phyloP scores from a whole-genome alignment of 768 basidiomycete genomes.

The Psilocybe cubensis region DNA sequence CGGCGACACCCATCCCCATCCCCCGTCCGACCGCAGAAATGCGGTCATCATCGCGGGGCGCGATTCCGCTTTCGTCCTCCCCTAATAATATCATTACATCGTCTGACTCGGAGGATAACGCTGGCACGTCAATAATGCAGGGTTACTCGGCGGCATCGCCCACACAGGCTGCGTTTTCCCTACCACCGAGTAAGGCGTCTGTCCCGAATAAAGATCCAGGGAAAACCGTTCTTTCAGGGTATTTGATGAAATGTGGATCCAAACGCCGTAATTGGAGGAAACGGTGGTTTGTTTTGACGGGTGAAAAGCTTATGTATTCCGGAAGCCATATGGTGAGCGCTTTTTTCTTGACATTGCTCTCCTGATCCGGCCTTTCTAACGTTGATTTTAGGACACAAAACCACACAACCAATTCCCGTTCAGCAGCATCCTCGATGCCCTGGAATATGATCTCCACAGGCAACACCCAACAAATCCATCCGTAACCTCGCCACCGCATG shows the following conservation, averaged over 20 bases:
- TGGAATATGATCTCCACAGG: slow-evolving; percentile 79
- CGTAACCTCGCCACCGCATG: slow-evolving; percentile 36
- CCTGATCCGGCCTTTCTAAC: slow-evolving; percentile 1
- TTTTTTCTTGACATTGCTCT: slow-evolving; percentile 10
- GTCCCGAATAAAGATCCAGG: slow-evolving; percentile 54
- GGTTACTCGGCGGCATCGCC: slow-evolving; percentile 50
- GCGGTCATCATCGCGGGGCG: slow-evolving; percentile 30
- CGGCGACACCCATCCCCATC: slow-evolving; percentile 55
- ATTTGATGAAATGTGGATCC: slow-evolving; percentile 95
- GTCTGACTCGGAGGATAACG: slow-evolving; percentile 76
- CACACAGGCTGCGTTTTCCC: slow-evolving; percentile 38
- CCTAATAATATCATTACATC: slow-evolving; percentile 65
- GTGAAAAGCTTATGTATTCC: slow-evolving; percentile 85
- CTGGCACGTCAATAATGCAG: slow-evolving; percentile 42
- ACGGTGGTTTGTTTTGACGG: slow-evolving; percentile 94
- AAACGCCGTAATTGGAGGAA: slow-evolving; percentile 96
- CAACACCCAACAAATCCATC: slow-evolving; percentile 44
- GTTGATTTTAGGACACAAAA: slow-evolving; percentile 76
- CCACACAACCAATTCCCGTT: slow-evolving; percentile 87
- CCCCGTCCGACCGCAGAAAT: slow-evolving; percentile 32
- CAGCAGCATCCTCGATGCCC: slow-evolving; percentile 84
- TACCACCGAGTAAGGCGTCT: slow-evolving; percentile 48
- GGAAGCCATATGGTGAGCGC: slow-evolving; percentile 92
- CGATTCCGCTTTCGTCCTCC: slow-evolving; percentile 39
- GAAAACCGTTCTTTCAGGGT: slow-evolving; percentile 87